phyloP scores from a whole-genome alignment of 768 basidiomycete genomes.

The Macrolepiota fuliginosa region DNA sequence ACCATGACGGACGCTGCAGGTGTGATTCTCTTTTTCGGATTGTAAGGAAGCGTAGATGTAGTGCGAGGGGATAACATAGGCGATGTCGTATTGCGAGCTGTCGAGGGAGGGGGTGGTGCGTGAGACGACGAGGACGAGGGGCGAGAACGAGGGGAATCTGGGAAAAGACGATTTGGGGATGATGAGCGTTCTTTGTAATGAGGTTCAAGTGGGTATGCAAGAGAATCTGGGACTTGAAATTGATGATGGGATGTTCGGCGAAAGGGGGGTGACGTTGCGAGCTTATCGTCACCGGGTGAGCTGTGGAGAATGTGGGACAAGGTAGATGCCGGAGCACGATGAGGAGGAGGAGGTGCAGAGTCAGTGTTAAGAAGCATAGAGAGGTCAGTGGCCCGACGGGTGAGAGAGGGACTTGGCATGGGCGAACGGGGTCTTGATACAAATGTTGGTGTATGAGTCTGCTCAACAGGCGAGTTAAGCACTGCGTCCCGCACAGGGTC shows the following conservation, averaged over 20 bases:
- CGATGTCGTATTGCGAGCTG: constrained; percentile 10
- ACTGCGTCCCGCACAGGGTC: constrained; percentile 89
- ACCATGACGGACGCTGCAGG: constrained; percentile 59
- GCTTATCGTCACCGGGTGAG: constrained; percentile 25
- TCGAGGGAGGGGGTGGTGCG: constrained; percentile 31
- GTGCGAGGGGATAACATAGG: constrained; percentile 15
- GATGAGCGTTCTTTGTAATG: constrained; percentile 4
- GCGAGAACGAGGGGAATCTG: constrained; percentile 28
- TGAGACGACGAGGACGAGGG: constrained; percentile 24
- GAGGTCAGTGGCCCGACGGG: constrained; percentile 72
- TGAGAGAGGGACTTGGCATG: constrained; percentile 43
- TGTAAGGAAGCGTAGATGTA: constrained; percentile 53
- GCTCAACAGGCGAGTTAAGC: constrained; percentile 68
- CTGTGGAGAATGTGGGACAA: constrained; percentile 39
- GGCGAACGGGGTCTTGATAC: constrained; percentile 32
- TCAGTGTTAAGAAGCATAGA: constrained; percentile 72
- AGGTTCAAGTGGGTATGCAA: constrained; percentile 11
- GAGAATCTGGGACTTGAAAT: constrained; percentile 15
- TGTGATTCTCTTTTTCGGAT: constrained; percentile 58
- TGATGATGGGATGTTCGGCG: constrained; percentile 19
- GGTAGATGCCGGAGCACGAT: constrained; percentile 36
- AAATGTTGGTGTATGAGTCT: constrained; percentile 30
- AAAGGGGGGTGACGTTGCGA: constrained; percentile 29
- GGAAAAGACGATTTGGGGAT: constrained; percentile 10
- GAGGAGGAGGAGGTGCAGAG: constrained; percentile 22